These are phyloP conservation scores for Rusavskia elegans DNA, from an alignment of 495 filamentous ascomycete species.

Conservation along the genomic window DNA sequence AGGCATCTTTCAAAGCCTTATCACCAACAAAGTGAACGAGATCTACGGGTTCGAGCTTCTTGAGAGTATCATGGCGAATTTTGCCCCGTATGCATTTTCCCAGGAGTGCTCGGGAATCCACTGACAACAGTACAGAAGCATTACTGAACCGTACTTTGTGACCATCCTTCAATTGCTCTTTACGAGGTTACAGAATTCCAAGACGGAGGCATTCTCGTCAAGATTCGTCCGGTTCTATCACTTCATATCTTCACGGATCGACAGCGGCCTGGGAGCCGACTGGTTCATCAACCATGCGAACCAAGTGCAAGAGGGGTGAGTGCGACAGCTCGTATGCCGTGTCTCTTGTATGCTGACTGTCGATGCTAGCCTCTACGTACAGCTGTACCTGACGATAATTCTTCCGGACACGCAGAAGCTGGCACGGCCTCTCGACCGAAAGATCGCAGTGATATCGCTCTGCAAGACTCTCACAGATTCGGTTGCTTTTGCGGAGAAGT, in stretches of 20 bases:
- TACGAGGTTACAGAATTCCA: constrained; percentile 57
- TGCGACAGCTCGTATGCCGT: not conserved
- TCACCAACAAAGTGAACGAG: constrained; percentile 59
- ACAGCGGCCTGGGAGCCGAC: constrained; percentile 72
- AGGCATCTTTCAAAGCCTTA: constrained; percentile 81
- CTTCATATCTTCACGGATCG: constrained; percentile 60
- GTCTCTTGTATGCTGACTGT: constrained; percentile 12
- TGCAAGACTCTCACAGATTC: constrained; percentile 81
- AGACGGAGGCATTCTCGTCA: constrained; percentile 64
- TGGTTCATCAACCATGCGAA: constrained; percentile 73
- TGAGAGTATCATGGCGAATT: constrained; percentile 56
- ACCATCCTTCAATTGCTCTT: constrained; percentile 70
- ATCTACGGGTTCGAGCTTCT: constrained; percentile 75
- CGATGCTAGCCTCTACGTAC: constrained; percentile 49
- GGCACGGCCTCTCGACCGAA: constrained; percentile 75
- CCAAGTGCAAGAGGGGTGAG: constrained; percentile 55
- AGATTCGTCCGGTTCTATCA: constrained; percentile 87
- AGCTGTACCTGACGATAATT: constrained; percentile 70
- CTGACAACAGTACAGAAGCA: constrained; percentile 25
- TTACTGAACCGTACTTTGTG: constrained; percentile 60
- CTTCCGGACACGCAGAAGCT: constrained; percentile 78
- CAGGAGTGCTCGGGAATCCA: not conserved
- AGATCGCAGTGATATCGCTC: constrained; percentile 80
- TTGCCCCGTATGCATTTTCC: constrained; percentile 42
- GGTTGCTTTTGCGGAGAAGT: constrained; percentile 54